Base-by-base conservation (phyloP, 805 yeast species). In the Starmera pachycereana region DNA sequence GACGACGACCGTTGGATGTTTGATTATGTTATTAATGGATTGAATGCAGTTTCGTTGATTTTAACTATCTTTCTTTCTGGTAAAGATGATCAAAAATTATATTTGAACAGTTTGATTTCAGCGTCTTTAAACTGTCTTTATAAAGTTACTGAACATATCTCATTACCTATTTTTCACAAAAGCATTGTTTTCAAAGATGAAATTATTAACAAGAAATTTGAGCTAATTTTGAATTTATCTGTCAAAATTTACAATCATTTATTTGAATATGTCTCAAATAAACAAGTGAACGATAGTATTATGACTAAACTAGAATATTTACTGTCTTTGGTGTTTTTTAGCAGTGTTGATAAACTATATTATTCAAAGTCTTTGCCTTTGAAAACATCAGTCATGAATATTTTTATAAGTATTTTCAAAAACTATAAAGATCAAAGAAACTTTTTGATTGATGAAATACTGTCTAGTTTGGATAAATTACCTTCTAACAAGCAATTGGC, bases 251-350 rank as follows among this genome's bases (percentile, higher is more conserved):
- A 54, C 19, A 36, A 43, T 9, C 46, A 50, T 18, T 32, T 61
- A 2, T 40, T 53, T 5, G 33, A 18, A 2, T 56, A 46, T n/a
- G 38, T 52, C 11, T 35, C 44, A 2, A 30, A 19, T 9, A 50
- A 49, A 4, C 46, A 43, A 12, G 36, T 68, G 33, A 74, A 76
- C 40, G 89, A 81, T 32, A 64, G 61, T 3, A 50, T 71, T 0
- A 51, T 81, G 9, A 77, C 87, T 0, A 72, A 71, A 44, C 49
- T 84, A 27, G 85, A 81, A 44, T 81, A 75, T 48, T 53, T 76
- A 19, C 57, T 71, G 8, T 48, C 66, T 8, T 56, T 54, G 29
- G 47, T 68, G 1, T 52, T 78, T 76, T 74, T 46, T 40, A 44
- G 4, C 43, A 35, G 4, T 32, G 43, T 27, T 51, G 51, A 25